These are phyloP conservation scores for Coemansia sp. DNA, from an alignment of 192 early-diverging fungal genomes.

Conservation along the genomic window DNA sequence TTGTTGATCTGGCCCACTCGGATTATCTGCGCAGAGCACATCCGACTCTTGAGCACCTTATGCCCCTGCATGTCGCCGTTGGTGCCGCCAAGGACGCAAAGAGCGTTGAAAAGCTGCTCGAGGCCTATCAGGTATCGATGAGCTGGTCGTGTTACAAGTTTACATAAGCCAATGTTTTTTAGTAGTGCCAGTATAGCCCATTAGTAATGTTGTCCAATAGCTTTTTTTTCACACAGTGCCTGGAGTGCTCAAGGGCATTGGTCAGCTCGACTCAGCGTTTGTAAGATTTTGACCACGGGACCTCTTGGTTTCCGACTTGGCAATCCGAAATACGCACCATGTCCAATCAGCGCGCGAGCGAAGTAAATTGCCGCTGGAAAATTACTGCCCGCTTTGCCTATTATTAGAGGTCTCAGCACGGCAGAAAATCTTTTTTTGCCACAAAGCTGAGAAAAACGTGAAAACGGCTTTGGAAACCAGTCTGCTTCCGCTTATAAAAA, in stretches of 20 bases:
- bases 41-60: slow-evolving; percentile 65
- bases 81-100: slow-evolving; percentile 57
- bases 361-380: too few species aligned
- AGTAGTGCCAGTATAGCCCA: background rate
- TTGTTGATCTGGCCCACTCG: slow-evolving; percentile 46
- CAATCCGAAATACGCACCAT: too few species aligned
- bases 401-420: background rate
- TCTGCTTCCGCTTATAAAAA: background rate
- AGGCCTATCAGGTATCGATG: slow-evolving; percentile 30
- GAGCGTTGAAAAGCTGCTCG: slow-evolving; percentile 31
- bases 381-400: background rate
- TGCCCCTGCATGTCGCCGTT: slow-evolving; percentile 65
- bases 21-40: slow-evolving; percentile 54
- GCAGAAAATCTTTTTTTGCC: background rate
- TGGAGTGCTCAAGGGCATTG: too few species aligned
- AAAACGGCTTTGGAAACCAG: background rate
- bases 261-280: too few species aligned
- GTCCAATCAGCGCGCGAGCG: too few species aligned
- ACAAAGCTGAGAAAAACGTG: background rate
- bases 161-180: background rate
- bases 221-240: background rate
- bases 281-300: too few species aligned
- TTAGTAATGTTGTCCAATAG: background rate
- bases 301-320: too few species aligned
- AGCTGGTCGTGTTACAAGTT: slow-evolving; percentile 46